Evolutionary conservation across 306 rosid species (phyloP).

Genomic region (Psophocarpus tetragonolobus): DNA sequence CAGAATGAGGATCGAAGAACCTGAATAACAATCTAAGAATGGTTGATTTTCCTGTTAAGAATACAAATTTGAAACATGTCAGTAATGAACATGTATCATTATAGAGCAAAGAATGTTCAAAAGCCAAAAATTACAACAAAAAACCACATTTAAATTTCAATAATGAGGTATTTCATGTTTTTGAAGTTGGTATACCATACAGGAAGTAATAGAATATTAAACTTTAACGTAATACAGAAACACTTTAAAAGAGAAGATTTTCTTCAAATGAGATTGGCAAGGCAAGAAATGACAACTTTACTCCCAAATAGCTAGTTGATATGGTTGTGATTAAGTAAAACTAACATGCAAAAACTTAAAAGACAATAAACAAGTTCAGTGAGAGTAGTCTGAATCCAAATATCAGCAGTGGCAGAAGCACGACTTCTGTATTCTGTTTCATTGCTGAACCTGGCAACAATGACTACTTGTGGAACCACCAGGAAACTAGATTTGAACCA

Average conservation of each 20-base stretch:
- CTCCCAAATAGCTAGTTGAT: neutral
- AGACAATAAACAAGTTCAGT: neutral
- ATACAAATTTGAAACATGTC: constrained; percentile 41
- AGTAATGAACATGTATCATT: constrained; percentile 17
- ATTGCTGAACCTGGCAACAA: no score
- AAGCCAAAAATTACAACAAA: constrained; percentile 10
- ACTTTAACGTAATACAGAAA: constrained; percentile 23
- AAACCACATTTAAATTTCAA: constrained; percentile 18
- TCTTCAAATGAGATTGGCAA: neutral
- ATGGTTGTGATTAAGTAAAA: neutral
- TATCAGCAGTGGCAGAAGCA: no score
- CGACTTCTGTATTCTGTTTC: no score
- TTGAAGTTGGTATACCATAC: constrained; percentile 16
- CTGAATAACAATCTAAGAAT: constrained; percentile 94
- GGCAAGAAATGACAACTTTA: neutral
- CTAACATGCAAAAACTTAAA: neutral
- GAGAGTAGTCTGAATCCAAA: no score
- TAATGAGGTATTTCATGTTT: neutral
- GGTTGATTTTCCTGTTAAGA: constrained; percentile 91
- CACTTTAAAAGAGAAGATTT: neutral
- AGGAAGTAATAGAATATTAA: neutral
- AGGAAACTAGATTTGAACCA: no score
- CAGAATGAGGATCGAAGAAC: constrained; percentile 82
- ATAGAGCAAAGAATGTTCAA: constrained; percentile 2
- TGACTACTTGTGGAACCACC: no score